A percentile compares a stretch with the other conserved stretches of the same genome.
phyloP scores from a whole-genome alignment of 768 basidiomycete species.

The Tylopilus balloui region DNA sequence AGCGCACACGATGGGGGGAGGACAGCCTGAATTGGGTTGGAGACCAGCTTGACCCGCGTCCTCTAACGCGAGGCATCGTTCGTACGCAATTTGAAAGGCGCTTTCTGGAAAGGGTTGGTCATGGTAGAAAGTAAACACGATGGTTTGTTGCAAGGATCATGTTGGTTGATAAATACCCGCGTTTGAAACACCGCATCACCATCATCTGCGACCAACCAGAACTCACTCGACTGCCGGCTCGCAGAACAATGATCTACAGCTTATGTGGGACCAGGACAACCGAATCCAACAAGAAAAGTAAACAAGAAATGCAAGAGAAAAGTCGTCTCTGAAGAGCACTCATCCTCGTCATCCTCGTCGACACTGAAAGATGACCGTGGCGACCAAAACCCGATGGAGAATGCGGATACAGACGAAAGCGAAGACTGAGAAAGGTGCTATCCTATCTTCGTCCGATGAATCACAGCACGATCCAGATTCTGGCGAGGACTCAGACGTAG shows the following conservation, averaged over 20 bases:
- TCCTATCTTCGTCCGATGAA: constrained; percentile 22
- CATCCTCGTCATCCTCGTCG: constrained; percentile 18
- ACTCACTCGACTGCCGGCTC: too few species aligned
- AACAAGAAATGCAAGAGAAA: constrained; percentile 54
- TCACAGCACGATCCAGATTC: constrained; percentile 2
- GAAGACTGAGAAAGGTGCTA: constrained; percentile 7
- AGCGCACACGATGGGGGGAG: too few species aligned
- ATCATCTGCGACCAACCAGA: too few species aligned
- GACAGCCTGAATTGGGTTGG: too few species aligned
- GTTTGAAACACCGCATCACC: too few species aligned
- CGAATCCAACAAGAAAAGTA: constrained; percentile 39
- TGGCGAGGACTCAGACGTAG: constrained; percentile 5
- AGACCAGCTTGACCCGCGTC: too few species aligned
- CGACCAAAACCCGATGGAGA: constrained; percentile 6
- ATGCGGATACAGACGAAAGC: not conserved
- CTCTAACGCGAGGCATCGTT: too few species aligned
- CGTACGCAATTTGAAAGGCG: too few species aligned
- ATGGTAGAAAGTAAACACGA: too few species aligned
- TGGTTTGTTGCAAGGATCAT: too few species aligned
- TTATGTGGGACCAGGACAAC: constrained; percentile 29
- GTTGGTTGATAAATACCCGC: too few species aligned
- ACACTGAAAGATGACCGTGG: constrained; percentile 4
- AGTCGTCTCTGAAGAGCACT: constrained; percentile 35
- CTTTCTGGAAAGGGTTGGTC: too few species aligned
- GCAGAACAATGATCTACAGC: constrained; percentile 17